A percentile compares a stretch with the other conserved stretches of the same genome.
Evolutionary conservation across 257 asterid genomes (phyloP).

Genomic region (Jasminum sambac): DNA sequence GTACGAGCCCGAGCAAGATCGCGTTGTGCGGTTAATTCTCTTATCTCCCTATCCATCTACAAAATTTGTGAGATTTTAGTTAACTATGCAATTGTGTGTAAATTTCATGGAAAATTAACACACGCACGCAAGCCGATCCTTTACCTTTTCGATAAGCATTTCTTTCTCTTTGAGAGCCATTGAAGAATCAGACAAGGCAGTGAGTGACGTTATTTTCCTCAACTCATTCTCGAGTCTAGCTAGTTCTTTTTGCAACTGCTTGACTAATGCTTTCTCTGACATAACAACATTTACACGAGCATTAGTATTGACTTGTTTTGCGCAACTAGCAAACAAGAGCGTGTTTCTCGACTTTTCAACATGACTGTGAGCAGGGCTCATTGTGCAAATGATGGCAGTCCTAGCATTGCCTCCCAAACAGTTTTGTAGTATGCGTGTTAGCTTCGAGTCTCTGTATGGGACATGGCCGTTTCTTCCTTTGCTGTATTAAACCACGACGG

Average conservation of each 20-base stretch:
- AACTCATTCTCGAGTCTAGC: conserved; percentile 72
- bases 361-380: conserved; percentile 92
- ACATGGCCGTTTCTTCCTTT: conserved; percentile 83
- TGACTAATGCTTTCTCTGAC: conserved; percentile 90
- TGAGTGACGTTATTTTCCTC: conserved; percentile 48
- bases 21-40: conserved; percentile 58
- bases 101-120: background rate
- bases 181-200: conserved; percentile 44
- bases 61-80: conserved; percentile 15
- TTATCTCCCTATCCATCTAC: conserved; percentile 78
- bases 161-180: conserved; percentile 69
- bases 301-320: conserved; percentile 76
- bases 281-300: conserved; percentile 85
- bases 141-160: conserved; percentile 71
- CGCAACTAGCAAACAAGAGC: conserved; percentile 90
- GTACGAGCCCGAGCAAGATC: conserved; percentile 65
- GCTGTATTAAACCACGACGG: conserved; percentile 40
- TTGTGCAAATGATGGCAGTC: conserved; percentile 87
- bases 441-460: conserved; percentile 94
- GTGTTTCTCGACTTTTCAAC: conserved; percentile 95
- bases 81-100: background rate
- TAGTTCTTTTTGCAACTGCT: conserved; percentile 77
- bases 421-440: conserved; percentile 84
- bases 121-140: background rate
- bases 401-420: conserved; percentile 91